These are phyloP conservation scores for Neurospora sp. DNA, from an alignment of 495 filamentous ascomycete species.

Conservation along the genomic window DNA sequence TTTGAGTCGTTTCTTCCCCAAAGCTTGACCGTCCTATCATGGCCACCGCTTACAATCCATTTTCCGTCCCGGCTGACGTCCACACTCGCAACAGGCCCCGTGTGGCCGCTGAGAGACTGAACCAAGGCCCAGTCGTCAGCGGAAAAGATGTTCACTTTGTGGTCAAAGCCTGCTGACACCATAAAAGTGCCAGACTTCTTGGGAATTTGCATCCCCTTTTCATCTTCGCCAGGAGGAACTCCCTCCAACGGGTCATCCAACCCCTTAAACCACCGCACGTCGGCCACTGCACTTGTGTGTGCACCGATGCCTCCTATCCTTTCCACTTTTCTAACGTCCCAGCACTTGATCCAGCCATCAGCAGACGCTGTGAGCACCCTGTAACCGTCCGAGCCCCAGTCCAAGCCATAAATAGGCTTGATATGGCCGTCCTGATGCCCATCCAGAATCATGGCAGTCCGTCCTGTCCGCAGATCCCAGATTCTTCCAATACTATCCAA, in stretches of 20 bases:
- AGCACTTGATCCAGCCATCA: constrained; percentile 95
- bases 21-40: constrained; percentile 91
- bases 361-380: constrained; percentile 81
- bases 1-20: constrained; percentile 81
- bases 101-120: constrained; percentile 81
- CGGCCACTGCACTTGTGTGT: constrained; percentile 83
- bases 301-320: constrained; percentile 78
- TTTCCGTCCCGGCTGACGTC: constrained; percentile 75
- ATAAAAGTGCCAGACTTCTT: constrained; percentile 80
- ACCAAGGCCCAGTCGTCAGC: constrained; percentile 91
- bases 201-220: constrained; percentile 49
- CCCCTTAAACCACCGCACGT: constrained; percentile 90
- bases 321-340: constrained; percentile 86
- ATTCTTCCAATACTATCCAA: constrained; percentile 90
- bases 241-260: constrained; percentile 52
- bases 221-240: constrained; percentile 46
- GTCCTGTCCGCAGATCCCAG: constrained; percentile 91
- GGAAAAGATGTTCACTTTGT: constrained; percentile 89
- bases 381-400: constrained; percentile 87
- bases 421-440: constrained; percentile 76
- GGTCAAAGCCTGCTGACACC: constrained; percentile 84
- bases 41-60: constrained; percentile 89
- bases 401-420: constrained; percentile 81
- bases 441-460: constrained; percentile 93
- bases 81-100: constrained; percentile 78